Base-by-base conservation (phyloP, 192 early-diverging fungal genomes). In the Coemansia sp. region DNA sequence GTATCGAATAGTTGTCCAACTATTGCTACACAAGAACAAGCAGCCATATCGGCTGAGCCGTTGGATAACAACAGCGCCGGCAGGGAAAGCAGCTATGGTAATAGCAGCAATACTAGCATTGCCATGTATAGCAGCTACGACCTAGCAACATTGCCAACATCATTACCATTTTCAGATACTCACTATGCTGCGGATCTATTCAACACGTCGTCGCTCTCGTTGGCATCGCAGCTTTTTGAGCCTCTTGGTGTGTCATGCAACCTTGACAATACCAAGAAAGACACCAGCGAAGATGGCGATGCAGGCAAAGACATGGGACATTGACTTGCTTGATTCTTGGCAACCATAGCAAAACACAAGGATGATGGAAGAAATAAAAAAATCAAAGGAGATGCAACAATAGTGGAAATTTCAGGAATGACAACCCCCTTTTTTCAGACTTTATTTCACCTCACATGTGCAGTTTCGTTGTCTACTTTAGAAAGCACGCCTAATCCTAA, bases 211-310 rank as follows among this genome's bases (percentile, higher is more conserved):
- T 56, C 53, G 25, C 33, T 56, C 16, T 7, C 53, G 6, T 16
- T 56, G 26, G n/a, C 53, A 12, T n/a, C 53, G 53, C 53, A 56
- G 53, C 31, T 56, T 13, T 13, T 56, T 6, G 53, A 56, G 13
- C 53, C 53, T 29, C 53, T 56, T 30, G 53, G 53, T 16, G 31
- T 31, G 30, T 33, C 53, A 34, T 29, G 15, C 20, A 20, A 49
- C 8, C 46, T 49, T 6, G 46, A 49, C 46, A 25, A 49, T 49
- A 7, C 2, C 29, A 12, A 33, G 7, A 30, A n/a, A 33, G 53
- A 56, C 12, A 15, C 30, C 10, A 25, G 31, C 13, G 16, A 15
- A 7, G 53, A 34, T 8, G 53, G 20, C 6, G 49, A 51, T 21
- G 49, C 2, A 2, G 49, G 3, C 49, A 20, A 25, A 25, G 26